Evolutionary conservation across 441 rosid species (phyloP).

Genomic region (Biscutella laevigata): DNA sequence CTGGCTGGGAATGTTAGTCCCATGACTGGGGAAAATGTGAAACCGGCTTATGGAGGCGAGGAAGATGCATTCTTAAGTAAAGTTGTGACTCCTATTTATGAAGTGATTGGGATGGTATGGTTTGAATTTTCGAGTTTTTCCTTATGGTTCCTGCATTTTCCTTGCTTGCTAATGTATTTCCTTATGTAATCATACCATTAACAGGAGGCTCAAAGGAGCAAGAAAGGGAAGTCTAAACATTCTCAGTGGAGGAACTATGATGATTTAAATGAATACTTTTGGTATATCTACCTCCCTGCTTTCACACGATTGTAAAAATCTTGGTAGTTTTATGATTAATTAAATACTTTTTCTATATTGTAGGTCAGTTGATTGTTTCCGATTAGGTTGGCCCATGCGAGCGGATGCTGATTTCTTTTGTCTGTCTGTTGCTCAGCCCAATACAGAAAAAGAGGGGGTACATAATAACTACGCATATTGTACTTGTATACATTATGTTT

Average conservation of each 20-base stretch:
- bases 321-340: background rate
- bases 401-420: conserved; percentile 89
- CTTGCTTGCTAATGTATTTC: background rate
- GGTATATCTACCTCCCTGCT: conserved; percentile 29
- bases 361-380: conserved; percentile 96
- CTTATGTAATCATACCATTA: conserved; percentile 13
- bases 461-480: conserved; percentile 9
- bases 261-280: no score
- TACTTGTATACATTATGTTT: background rate
- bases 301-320: background rate
- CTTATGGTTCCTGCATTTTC: background rate
- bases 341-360: conserved; percentile 13
- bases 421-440: conserved; percentile 25
- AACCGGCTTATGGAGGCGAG: conserved; percentile 95
- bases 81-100: conserved; percentile 88
- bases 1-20: conserved; percentile 96
- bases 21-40: conserved; percentile 89
- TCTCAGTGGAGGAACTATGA: conserved; percentile 99
- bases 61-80: conserved; percentile 88
- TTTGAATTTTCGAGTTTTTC: background rate
- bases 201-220: conserved; percentile 85
- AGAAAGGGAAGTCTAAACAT: conserved; percentile 82
- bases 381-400: conserved; percentile 99
- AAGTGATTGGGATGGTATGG: conserved; percentile 65
- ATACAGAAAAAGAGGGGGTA: conserved; percentile 57